Conservation (phyloP, 2,329 filamentous ascomycete genomes). For the Xylaria sp. region DNA sequence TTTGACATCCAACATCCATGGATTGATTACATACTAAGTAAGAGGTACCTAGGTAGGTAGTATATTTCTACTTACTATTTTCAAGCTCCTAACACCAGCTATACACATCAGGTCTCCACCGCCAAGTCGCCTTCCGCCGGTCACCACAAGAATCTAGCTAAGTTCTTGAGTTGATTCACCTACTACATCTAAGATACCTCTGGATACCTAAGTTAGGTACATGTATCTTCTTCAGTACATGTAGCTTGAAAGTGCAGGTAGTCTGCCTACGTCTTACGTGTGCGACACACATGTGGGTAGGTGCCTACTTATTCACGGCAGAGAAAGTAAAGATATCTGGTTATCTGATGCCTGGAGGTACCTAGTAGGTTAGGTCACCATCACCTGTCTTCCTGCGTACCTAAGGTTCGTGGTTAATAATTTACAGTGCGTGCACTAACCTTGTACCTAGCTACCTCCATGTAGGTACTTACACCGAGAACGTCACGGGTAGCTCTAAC, state of each 20-base stretch:
- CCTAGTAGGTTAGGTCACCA: not conserved
- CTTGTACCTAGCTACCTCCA: not conserved
- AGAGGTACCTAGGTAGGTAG: too few species aligned
- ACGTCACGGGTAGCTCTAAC: not conserved
- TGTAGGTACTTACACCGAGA: not conserved
- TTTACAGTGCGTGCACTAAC: not conserved
- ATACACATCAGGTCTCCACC: slow-evolving; percentile 5
- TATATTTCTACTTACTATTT: slow-evolving; percentile 14
- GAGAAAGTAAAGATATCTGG: too few species aligned
- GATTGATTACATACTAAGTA: not conserved
- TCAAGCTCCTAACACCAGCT: slow-evolving; percentile 7
- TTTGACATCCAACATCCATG: slow-evolving; percentile 21
- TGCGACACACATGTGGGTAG: not conserved
- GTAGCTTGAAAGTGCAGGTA: not conserved
- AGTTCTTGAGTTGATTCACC: not conserved
- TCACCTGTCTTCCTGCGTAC: too few species aligned
- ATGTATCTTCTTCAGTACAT: not conserved
- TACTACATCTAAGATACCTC: too few species aligned
- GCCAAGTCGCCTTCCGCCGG: slow-evolving; percentile 17
- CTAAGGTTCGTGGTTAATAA: too few species aligned
- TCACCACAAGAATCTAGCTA: not conserved
- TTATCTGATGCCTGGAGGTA: not conserved
- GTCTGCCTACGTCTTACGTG: not conserved
- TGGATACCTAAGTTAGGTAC: not conserved
- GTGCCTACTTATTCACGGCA: not conserved